Evolutionary conservation across 73 alveolate genomes (phyloP).

Genomic region (Tetrahymena elliotti): DNA sequence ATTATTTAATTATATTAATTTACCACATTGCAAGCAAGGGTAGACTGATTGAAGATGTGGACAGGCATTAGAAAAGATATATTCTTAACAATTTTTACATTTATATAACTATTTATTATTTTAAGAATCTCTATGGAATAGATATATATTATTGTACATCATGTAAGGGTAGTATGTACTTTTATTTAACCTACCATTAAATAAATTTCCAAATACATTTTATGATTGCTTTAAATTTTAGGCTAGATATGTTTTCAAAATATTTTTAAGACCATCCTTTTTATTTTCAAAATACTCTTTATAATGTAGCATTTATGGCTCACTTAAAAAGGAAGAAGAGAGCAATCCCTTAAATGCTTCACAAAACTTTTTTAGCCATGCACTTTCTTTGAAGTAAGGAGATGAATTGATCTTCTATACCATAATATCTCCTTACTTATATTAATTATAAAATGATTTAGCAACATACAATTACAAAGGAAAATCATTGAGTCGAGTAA

Average conservation of each 20-base stretch:
- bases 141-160: neutral
- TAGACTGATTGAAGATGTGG: neutral
- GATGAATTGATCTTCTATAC: neutral
- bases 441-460: neutral
- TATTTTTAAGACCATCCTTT: neutral
- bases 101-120: neutral
- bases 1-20: neutral
- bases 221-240: neutral
- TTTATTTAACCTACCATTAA: neutral
- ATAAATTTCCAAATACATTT: neutral
- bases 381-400: neutral
- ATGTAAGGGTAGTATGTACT: neutral
- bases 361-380: neutral
- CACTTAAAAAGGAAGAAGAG: neutral
- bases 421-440: neutral
- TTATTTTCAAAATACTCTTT: neutral
- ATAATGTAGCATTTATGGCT: neutral
- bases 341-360: neutral
- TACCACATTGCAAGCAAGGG: neutral
- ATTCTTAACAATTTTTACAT: neutral
- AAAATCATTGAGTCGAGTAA: neutral
- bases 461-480: neutral
- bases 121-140: neutral
- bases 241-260: neutral
- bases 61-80: neutral